Evolutionary conservation across 169 alveolate species (phyloP), one percentile per base, ranked within the genome.

Genomic region (Babesia sp.): DNA sequence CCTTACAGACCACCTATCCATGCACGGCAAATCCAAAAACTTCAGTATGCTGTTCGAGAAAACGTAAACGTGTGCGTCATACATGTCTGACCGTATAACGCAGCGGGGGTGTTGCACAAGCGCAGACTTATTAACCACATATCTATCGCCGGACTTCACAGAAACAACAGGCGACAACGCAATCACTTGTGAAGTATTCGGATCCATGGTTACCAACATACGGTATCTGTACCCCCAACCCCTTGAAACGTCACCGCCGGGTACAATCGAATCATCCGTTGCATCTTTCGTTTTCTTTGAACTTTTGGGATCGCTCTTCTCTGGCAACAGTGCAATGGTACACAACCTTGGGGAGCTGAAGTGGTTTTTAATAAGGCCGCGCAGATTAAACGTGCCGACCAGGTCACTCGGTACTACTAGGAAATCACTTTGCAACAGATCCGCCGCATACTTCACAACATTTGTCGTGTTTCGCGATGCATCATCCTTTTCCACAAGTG

Each of bases 381-480:
- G 67, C 20, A 81, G 34, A 45, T 81, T 74, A 14, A 81, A 71
- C 6, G 34, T 11, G 14, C 89, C 89, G 45, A 28, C 55, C 33
- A 81, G 58, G 22, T 81, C 89, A 33, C 89, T 71, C 4, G 89
- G 89, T 12, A 81, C 75, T 12, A 81, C 85, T 18, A 81, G 0
- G 34, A 81, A 81, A 41, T 59, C 82, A 22, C 50, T 42, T 20
- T 58, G 51, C 11, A 73, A 14, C 39, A 0, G n/a, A 31, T 41
- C 56, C 22, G 82, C 33, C 20, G 67, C 39, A 12, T 20, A 20
- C 48, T 39, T 63, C 28, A 81, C 22, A 11, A 51, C 77, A 16
- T 81, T 80, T 6, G 81, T 24, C 45, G 85, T 71, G 0, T 71
- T 68, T 37, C 31, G n/a, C 22, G 24, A n/a, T 1, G 11, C 9